Base-by-base conservation (phyloP, 73 alveolate species). In the Symbiodinium natans region DNA sequence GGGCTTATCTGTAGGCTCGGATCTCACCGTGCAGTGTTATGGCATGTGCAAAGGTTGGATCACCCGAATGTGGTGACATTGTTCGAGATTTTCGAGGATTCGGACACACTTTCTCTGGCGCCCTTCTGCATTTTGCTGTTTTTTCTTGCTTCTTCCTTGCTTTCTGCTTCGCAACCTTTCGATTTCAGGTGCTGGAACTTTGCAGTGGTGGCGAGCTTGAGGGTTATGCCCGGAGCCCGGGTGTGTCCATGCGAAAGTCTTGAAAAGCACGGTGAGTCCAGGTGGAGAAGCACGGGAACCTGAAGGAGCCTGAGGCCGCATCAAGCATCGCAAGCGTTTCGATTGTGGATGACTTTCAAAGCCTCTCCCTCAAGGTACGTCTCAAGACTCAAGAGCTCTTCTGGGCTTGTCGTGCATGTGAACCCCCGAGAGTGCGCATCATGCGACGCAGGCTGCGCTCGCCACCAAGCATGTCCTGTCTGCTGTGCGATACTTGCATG, bases 1-100 rank as follows among this genome's bases (percentile, higher is more conserved):
- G n/a, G n/a, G n/a, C n/a, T n/a, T n/a, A n/a, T n/a, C n/a, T n/a
- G n/a, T n/a, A n/a, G n/a, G n/a, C n/a, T n/a, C n/a, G n/a, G n/a
- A n/a, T n/a, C n/a, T n/a, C n/a, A n/a, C n/a, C n/a, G n/a, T n/a
- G n/a, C n/a, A n/a, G n/a, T n/a, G n/a, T n/a, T n/a, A n/a, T n/a
- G n/a, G n/a, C n/a, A n/a, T n/a, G n/a, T n/a, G n/a, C n/a, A n/a
- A n/a, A 90, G 97, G 97, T 36, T 90, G 31, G 97, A 90, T 31
- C 97, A 90, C 42, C 97, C 97, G n/a, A 90, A 90, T 42, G 97
- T 90, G 13, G 97, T 90, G 34, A 90, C 97, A 23, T 88, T 90
- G 29, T 90, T 90, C 68, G 97, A 90, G 40, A 90, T 90, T 31
- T 90, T 90, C 52, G 97, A 90, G 36, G 97, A 90, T 59, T 90